These are phyloP conservation scores for Petunia secreta DNA, from an alignment of 257 asterid species.

Conservation along the genomic window DNA sequence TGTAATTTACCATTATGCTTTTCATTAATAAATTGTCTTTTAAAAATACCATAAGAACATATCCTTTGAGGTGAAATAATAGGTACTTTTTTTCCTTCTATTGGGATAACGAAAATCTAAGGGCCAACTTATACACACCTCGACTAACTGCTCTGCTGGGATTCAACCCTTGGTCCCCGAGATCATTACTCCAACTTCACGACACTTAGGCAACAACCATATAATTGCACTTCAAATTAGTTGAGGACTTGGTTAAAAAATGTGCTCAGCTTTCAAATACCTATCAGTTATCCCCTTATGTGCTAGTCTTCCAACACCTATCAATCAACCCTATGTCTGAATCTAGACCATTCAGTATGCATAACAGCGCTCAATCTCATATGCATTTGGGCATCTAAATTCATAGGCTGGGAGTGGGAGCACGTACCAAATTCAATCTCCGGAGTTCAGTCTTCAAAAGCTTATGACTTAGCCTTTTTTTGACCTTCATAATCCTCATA, in stretches of 20 bases:
- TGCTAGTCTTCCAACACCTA: slow-evolving; percentile 1
- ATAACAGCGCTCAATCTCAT: not conserved
- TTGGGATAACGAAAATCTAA: too few species aligned
- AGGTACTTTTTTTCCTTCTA: slow-evolving; percentile 9
- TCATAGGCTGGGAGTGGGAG: not conserved
- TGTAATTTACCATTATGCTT: not conserved
- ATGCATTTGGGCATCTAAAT: not conserved
- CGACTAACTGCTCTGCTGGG: not conserved
- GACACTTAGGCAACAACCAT: not conserved
- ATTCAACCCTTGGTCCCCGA: not conserved
- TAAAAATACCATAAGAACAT: not conserved
- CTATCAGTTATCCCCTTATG: not conserved
- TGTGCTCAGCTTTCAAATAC: slow-evolving; percentile 5
- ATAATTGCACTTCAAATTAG: slow-evolving; percentile 15
- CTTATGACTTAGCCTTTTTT: slow-evolving; percentile 90
- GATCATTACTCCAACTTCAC: not conserved
- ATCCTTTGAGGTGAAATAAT: not conserved
- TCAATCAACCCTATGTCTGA: not conserved
- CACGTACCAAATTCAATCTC: not conserved
- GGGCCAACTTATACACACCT: too few species aligned
- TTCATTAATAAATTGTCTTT: slow-evolving; percentile 3
- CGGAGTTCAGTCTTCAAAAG: slow-evolving; percentile 91
- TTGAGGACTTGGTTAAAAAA: too few species aligned
- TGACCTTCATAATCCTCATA: slow-evolving; percentile 95
- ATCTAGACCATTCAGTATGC: not conserved